phyloP scores from a whole-genome alignment of 805 yeast genomes.

The Ogataea sp. region DNA sequence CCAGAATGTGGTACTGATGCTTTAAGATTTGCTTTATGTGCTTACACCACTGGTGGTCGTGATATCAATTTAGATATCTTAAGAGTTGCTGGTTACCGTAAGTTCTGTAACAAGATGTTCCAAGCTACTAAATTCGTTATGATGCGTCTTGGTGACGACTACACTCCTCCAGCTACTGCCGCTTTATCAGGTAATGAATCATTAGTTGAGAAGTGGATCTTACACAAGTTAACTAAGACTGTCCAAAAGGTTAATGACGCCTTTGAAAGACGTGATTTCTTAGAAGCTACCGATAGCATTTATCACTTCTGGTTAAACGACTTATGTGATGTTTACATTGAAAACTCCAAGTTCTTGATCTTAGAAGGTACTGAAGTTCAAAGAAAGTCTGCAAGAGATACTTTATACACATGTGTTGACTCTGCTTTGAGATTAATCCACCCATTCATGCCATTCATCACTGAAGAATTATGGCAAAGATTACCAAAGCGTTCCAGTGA shows the following conservation, averaged over 20 bases:
- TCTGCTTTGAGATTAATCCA: slow-evolving; percentile 87
- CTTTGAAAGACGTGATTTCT: slow-evolving; percentile 81
- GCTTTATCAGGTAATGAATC: slow-evolving; percentile 69
- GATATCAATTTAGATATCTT: slow-evolving; percentile 93
- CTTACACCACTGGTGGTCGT: slow-evolving; percentile 97
- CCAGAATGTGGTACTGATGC: slow-evolving; percentile 99
- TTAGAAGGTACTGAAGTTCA: slow-evolving; percentile 85
- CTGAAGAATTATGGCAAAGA: slow-evolving; percentile 99
- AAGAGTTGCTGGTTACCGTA: slow-evolving; percentile 98
- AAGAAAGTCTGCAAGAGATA: slow-evolving; percentile 85
- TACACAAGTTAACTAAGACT: slow-evolving; percentile 73
- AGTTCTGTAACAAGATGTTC: slow-evolving; percentile 98
- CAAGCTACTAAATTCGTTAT: slow-evolving; percentile 97
- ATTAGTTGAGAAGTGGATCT: slow-evolving; percentile 93
- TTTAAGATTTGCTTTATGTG: slow-evolving; percentile 94
- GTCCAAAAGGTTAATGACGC: slow-evolving; percentile 55
- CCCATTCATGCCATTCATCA: slow-evolving; percentile 96
- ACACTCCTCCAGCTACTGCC: slow-evolving; percentile 64
- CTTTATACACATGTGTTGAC: slow-evolving; percentile 87
- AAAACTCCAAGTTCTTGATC: slow-evolving; percentile 89
- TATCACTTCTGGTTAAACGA: slow-evolving; percentile 94
- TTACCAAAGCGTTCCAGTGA: slow-evolving; percentile 81
- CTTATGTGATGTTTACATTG: slow-evolving; percentile 96
- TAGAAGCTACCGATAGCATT: slow-evolving; percentile 76
- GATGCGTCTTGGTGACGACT: slow-evolving; percentile 86